Base-by-base conservation (phyloP, 2,329 filamentous ascomycete species). In the Fusarium chlamydosporum region DNA sequence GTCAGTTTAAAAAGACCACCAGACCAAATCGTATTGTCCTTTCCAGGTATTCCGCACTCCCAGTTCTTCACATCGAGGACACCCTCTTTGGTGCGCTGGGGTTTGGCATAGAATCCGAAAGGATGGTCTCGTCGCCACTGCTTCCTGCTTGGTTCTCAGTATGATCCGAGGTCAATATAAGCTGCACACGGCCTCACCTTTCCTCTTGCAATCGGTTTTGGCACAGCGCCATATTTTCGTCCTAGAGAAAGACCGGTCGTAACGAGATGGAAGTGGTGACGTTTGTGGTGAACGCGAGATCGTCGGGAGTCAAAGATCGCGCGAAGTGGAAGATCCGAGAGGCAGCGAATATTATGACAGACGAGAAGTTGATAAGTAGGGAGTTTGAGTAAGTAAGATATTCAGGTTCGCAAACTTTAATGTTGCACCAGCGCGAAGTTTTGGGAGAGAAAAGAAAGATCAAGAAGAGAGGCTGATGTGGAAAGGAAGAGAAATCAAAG, bases 91-190 rank as follows among this genome's bases (percentile, higher is more conserved):
- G 89, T 94, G 73, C 95, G 92, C 67, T 90, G 84, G 13, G 96
- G 96, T 77, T 94, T 93, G 26, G 96, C 96, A 80, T 92, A 97
- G 83, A 99, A 99, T 65, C 96, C 96, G 76, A 99, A 99, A 0
- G 96, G 96, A 76, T 99, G 96, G 74, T 99, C 95, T 77, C 91
- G 91, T 71, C 96, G 90, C 96, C 96, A 99, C 82, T 97, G 93
- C 83, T 97, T 98, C 68, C 94, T 97, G 74, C 29, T 37, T 34
- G 40, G 53, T 41, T 47, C 54, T 74, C 48, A 77, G 78, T 62
- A 53, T 59, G 46, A 20, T 46, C 55, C 38, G 7, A 42, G 34
- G 16, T 18, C 35, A 18, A 13, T 38, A 16, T 38, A 26, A 31
- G 33, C 27, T 45, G 43, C 33, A 29, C 20, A 38, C 15, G 59